Evolutionary conservation across 306 rosid species (phyloP).

Genomic region (Pueraria montana): DNA sequence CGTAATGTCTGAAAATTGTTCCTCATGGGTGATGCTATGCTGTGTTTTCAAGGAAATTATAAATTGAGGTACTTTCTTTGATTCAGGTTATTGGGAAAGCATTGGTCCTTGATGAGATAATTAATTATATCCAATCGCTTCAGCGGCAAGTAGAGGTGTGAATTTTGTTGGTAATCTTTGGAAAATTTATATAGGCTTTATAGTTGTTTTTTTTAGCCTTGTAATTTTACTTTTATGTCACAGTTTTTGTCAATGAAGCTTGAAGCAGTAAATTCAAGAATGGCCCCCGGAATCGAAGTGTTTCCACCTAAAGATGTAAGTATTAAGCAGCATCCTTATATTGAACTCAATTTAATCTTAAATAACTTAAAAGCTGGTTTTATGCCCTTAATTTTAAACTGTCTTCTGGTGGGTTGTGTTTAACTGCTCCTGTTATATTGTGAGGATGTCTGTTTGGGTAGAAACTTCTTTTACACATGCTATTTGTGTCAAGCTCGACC

Average conservation of each 20-base stretch:
- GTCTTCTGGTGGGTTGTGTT: background rate
- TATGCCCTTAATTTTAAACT: background rate
- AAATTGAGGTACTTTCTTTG: slow-evolving; percentile 15
- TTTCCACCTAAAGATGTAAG: slow-evolving; percentile 90
- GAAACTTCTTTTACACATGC: slow-evolving; percentile 5
- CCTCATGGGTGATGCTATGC: slow-evolving; percentile 23
- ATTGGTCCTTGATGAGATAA: slow-evolving; percentile 93
- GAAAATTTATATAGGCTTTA: background rate
- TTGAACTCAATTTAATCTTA: slow-evolving; percentile 10
- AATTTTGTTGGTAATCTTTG: slow-evolving; percentile 1
- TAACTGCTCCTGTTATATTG: background rate
- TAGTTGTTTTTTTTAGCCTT: slow-evolving; percentile 17
- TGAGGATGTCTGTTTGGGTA: background rate
- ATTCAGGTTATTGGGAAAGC: slow-evolving; percentile 95
- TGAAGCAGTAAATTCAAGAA: slow-evolving; percentile 86
- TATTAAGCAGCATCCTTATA: slow-evolving; percentile 1
- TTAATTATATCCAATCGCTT: slow-evolving; percentile 91
- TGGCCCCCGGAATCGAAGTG: slow-evolving; percentile 72
- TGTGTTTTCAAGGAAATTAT: slow-evolving; percentile 20
- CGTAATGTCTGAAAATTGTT: slow-evolving; percentile 8
- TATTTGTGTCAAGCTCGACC: background rate
- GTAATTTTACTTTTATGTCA: slow-evolving; percentile 42
- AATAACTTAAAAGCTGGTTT: slow-evolving; percentile 16
- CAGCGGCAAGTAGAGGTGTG: slow-evolving; percentile 94
- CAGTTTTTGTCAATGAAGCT: slow-evolving; percentile 98